Evolutionary conservation across 2,329 filamentous ascomycete genomes (phyloP), one percentile per base, ranked within the genome.

Genomic region (Chrysoporthe puriensis): DNA sequence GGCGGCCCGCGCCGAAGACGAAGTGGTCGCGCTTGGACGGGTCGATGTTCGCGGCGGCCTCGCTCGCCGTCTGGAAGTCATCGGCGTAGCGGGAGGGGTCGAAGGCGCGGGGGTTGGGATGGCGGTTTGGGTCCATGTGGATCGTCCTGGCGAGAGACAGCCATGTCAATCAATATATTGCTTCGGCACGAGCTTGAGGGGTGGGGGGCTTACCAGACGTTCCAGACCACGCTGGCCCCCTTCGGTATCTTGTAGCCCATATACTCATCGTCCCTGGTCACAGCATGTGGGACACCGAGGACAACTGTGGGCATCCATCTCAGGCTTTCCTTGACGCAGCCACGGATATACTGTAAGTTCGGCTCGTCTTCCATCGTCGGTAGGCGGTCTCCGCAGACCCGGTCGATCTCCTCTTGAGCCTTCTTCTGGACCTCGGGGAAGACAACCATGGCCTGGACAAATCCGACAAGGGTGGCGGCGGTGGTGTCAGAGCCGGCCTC

Each of bases 1-100:
- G 79, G 6, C 86, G 79, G 1, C 86, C 86, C 9, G 82, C 83
- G 26, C 86, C 86, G 65, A 86, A 89, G 0, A 79, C 81, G 73
- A 85, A 87, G 9, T 84, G 81, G 60, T 87, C 85, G 16, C 84
- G 79, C 72, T 84, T 79, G 16, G 72, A 64, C 5, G 67, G 59
- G 40, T 77, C 74, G 16, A 71, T 69, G 68, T 75, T 76, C 63
- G 75, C 74, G 0, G 78, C 74, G 62, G 76, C 72, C 43, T 70
- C 69, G 1, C 73, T 67, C 14, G 69, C 71, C 18, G 73, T 71
- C 46, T 70, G 64, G 58, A 78, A 72, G 60, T 73, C 73, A 13
- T 52, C 63, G 13, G 67, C 48, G 63, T 77, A 83, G 2, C 82
- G 76, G 2, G 76, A 76, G 0, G 83, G 83, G 62, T 83, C 72